These are phyloP conservation scores for Apiosordaria backusii DNA, from an alignment of 495 filamentous ascomycete genomes.

Conservation along the genomic window DNA sequence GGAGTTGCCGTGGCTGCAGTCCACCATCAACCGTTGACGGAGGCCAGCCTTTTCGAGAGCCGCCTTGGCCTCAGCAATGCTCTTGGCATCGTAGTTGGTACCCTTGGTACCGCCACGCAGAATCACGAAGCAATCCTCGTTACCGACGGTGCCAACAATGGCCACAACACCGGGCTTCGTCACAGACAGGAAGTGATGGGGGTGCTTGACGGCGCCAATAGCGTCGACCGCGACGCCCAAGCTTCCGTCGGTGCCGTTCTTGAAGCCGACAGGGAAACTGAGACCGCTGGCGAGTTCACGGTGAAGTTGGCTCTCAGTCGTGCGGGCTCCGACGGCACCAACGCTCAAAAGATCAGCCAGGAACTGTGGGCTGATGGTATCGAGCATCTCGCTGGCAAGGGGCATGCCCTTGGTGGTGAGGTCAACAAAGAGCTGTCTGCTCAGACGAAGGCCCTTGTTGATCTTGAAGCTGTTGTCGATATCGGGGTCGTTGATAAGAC, in stretches of 20 bases:
- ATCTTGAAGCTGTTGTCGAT: constrained; percentile 99
- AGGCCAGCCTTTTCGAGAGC: constrained; percentile 30
- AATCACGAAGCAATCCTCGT: constrained; percentile 98
- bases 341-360: constrained; percentile 89
- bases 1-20: constrained; percentile 97
- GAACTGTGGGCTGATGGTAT: constrained; percentile 98
- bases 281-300: constrained; percentile 90
- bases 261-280: constrained; percentile 97
- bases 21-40: constrained; percentile 83
- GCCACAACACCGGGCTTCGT: constrained; percentile 96
- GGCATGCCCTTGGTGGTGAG: constrained; percentile 94
- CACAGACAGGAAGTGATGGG: constrained; percentile 97
- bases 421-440: constrained; percentile 90
- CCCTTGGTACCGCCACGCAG: constrained; percentile 89
- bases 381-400: constrained; percentile 97
- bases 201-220: constrained; percentile 87
- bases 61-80: constrained; percentile 53
- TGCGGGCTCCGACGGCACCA: constrained; percentile 91
- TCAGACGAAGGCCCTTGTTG: constrained; percentile 89
- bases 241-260: constrained; percentile 96
- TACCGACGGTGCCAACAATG: constrained; percentile 92
- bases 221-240: constrained; percentile 91
- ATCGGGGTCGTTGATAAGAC: constrained; percentile 97
- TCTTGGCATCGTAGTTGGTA: constrained; percentile 87
- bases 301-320: constrained; percentile 93